Conservation (phyloP, 805 yeast species). For the Candida parachauliodes region DNA sequence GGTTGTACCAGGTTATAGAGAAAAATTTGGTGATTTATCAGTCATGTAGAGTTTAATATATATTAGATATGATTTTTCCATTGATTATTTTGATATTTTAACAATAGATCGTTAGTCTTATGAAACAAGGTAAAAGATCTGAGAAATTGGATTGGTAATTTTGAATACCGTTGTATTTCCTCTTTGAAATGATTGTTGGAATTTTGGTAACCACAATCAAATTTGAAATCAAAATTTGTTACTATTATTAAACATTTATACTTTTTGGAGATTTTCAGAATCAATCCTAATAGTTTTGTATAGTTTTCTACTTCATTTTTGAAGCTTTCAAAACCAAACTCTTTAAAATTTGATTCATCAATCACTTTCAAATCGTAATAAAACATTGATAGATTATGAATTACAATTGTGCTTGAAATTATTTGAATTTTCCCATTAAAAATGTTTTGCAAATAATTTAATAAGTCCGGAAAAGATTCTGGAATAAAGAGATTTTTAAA, state of each 20-base stretch:
- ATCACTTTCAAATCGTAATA: conserved; percentile 27
- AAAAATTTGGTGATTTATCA: conserved; percentile 95
- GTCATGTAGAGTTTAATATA: conserved; percentile 57
- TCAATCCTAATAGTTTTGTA: background rate
- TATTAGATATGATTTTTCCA: conserved; percentile 8
- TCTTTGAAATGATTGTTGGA: background rate
- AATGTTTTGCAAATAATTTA: background rate
- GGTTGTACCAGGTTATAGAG: conserved; percentile 98
- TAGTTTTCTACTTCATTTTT: background rate
- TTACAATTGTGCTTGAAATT: background rate
- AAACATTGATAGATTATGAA: conserved; percentile 27
- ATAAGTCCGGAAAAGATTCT: conserved; percentile 3
- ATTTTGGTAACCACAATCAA: conserved; percentile 28
- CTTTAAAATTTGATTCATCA: conserved; percentile 7
- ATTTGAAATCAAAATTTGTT: conserved; percentile 22
- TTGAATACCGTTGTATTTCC: conserved; percentile 4
- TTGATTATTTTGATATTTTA: conserved; percentile 2
- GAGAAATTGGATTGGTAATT: conserved; percentile 12
- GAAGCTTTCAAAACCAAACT: conserved; percentile 9
- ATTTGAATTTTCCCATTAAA: background rate
- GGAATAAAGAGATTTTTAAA: background rate
- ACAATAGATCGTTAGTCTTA: background rate
- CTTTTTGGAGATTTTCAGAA: conserved; percentile 11
- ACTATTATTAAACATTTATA: conserved; percentile 27
- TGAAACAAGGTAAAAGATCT: conserved; percentile 13